A percentile compares a stretch with the other conserved stretches of the same genome.
Evolutionary conservation across 202 grass and related monocot species (phyloP).

Genomic region (Brachypodium distachyon): DNA sequence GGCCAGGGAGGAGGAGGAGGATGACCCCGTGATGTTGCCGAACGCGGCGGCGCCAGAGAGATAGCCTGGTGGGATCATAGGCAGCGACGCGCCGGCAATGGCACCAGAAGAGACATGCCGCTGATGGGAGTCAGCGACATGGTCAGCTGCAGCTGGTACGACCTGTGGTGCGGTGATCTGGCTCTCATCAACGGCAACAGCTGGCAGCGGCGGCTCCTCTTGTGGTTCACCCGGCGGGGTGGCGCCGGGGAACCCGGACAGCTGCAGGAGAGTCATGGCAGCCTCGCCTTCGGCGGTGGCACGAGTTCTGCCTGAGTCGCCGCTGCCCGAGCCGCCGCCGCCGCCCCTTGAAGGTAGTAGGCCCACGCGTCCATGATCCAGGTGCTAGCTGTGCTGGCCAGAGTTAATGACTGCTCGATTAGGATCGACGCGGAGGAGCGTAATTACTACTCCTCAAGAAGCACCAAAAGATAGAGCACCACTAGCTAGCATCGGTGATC

Average conservation of each 20-base stretch:
- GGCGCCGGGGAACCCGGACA: too few species aligned
- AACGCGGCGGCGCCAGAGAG: background rate
- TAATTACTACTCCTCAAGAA: too few species aligned
- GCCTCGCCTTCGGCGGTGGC: too few species aligned
- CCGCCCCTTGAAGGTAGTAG: constrained; percentile 9
- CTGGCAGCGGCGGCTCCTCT: background rate
- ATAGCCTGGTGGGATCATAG: too few species aligned
- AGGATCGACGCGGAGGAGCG: too few species aligned
- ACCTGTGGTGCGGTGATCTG: background rate
- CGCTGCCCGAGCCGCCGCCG: too few species aligned
- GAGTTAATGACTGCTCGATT: background rate
- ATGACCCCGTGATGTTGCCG: background rate
- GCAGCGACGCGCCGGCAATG: too few species aligned
- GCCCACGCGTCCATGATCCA: constrained; percentile 15
- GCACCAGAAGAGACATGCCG: too few species aligned
- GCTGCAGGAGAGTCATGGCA: constrained; percentile 15
- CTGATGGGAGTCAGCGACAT: too few species aligned
- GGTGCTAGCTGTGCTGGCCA: background rate
- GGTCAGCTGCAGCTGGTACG: background rate
- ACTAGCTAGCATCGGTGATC: background rate
- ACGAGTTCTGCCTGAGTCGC: background rate
- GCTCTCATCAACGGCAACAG: background rate
- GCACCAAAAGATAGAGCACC: too few species aligned
- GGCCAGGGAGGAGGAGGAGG: background rate
- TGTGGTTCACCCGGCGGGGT: too few species aligned